phyloP scores from a whole-genome alignment of 768 basidiomycete species.

The Collybia nuda region DNA sequence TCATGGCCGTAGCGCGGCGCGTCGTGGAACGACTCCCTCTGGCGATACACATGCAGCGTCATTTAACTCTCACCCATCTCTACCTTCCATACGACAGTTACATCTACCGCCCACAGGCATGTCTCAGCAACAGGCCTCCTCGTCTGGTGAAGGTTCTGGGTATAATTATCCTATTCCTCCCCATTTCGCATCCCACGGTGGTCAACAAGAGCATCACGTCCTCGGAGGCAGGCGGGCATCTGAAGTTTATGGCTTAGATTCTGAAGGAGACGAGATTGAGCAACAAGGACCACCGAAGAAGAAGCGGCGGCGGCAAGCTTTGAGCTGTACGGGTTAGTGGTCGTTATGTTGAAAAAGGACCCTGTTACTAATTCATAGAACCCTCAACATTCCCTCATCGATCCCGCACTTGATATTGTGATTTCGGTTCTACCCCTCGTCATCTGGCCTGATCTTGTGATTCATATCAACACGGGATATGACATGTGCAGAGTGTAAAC shows the following conservation, averaged over 20 bases:
- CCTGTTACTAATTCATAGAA: constrained; percentile 17
- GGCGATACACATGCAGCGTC: constrained; percentile 17
- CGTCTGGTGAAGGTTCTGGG: constrained; percentile 14
- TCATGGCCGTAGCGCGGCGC: constrained; percentile 22
- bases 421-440: constrained; percentile 6
- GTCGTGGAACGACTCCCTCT: constrained; percentile 17
- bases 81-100: constrained; percentile 70
- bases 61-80: constrained; percentile 32
- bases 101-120: constrained; percentile 59
- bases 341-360: constrained; percentile 13
- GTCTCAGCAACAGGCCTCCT: constrained; percentile 20
- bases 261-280: constrained; percentile 55
- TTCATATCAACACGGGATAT: constrained; percentile 23
- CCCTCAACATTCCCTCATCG: background rate
- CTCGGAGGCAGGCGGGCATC: constrained; percentile 25
- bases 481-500: constrained; percentile 65
- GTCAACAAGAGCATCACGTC: constrained; percentile 20
- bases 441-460: constrained; percentile 28
- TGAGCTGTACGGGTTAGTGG: constrained; percentile 80
- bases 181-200: constrained; percentile 21
- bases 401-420: too few species aligned
- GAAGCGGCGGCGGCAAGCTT: constrained; percentile 77
- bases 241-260: constrained; percentile 42
- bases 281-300: constrained; percentile 69
- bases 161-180: constrained; percentile 24